Evolutionary conservation across 352 stramenopile genomes (phyloP).

Genomic region (Elongisporangium prolatum): DNA sequence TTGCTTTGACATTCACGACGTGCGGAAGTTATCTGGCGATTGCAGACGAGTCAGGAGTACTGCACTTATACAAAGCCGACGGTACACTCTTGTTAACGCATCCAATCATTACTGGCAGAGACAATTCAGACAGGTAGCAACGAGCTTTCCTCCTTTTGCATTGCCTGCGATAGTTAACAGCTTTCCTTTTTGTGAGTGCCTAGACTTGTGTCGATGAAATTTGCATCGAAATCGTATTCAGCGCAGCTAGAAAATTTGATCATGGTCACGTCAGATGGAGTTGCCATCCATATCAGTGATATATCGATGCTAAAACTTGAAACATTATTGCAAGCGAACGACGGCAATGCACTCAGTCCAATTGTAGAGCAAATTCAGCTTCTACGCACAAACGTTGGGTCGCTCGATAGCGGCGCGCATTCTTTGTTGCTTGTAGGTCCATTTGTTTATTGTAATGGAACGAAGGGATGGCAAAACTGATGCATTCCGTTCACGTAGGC

Average conservation of each 20-base stretch:
- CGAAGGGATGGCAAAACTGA: no score
- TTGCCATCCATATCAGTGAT: conserved; percentile 16
- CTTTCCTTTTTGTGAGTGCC: neutral
- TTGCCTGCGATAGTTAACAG: neutral
- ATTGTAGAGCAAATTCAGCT: conserved; percentile 25
- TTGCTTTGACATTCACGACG: conserved; percentile 26
- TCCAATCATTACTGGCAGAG: conserved; percentile 5
- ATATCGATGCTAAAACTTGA: conserved; percentile 27
- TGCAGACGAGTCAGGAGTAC: conserved; percentile 14
- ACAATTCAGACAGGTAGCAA: neutral
- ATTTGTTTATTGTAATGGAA: neutral
- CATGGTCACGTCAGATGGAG: conserved; percentile 18
- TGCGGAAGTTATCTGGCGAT: conserved; percentile 29
- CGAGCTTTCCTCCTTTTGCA: neutral
- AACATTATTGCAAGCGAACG: conserved; percentile 11
- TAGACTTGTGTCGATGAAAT: conserved; percentile 11
- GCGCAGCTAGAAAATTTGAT: conserved; percentile 20
- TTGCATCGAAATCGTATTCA: conserved; percentile 8
- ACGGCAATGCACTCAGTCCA: conserved; percentile 9
- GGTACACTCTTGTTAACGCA: conserved; percentile 18
- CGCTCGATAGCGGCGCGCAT: conserved; percentile 6
- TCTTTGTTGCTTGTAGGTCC: conserved; percentile 19
- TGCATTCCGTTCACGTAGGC: neutral
- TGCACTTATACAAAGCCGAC: conserved; percentile 26
- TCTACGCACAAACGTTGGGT: conserved; percentile 8